Evolutionary conservation across 2,329 filamentous ascomycete species (phyloP), one percentile per base, ranked within the genome.

Genomic region (Diaporthe ampelina): DNA sequence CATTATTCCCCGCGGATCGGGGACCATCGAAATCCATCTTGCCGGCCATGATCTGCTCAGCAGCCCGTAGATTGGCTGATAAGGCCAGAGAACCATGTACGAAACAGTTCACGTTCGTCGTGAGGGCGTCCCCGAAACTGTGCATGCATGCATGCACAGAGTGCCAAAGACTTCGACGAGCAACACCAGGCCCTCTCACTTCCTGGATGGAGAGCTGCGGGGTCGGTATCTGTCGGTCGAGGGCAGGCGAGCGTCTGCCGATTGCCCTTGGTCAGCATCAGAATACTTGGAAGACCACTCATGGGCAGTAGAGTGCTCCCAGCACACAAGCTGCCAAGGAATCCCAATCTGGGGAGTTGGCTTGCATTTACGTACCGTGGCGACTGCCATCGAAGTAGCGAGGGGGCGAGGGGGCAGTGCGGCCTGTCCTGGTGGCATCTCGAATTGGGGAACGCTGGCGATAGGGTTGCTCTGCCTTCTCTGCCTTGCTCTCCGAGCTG

Each of bases 191-290:
- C 15, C 19, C 45, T 29, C 35, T 67, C 45, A 67, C 7, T 52
- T 67, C 29, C 37, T 67, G 8, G 45, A 21, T 17, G 63, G 63
- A 45, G 57, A 17, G 26, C 35, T 68, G 26, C 65, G 54, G 29
- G 63, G 72, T 26, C 72, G 72, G 15, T 70, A 73, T 19, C 56
- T 69, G n/a, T 73, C 72, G 8, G 56, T 63, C 11, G 56, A 70
- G 13, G 72, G 72, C 45, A 73, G 24, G 7, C 43, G 45, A 21
- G 35, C 26, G 17, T 67, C 63, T 67, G 45, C 9, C 21, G 17
- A 50, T 5, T 6, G 10, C 19, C 21, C 13, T 26, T 24, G 45
- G 29, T 67, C 45, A 67, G 63, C 32, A 19, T 21, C 5, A 10
- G 17, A 6, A 3, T 13, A 19, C 17, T 21, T 52, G 15, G 26